A percentile compares a stretch with the other conserved stretches of the same genome.
Conservation (phyloP, 805 yeast genomes). For the Lipomyces sp. region DNA sequence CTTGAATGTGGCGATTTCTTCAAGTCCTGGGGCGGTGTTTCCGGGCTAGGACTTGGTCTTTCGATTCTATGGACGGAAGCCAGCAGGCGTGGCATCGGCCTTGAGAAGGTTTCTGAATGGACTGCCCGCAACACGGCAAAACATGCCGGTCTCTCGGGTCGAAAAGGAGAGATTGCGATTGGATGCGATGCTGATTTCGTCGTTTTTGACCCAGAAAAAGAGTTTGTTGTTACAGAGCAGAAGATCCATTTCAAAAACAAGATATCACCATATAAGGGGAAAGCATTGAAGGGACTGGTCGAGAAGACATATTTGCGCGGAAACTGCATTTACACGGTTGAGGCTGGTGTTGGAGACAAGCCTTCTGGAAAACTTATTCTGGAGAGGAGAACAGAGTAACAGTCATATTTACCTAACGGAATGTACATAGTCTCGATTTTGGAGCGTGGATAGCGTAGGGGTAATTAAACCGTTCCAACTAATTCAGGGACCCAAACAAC, state of each 20-base stretch:
- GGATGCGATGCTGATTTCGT: constrained; percentile 91
- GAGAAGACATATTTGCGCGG: constrained; percentile 80
- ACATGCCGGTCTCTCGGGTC: constrained; percentile 76
- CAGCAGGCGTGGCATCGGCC: constrained; percentile 52
- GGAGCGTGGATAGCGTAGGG: too few species aligned
- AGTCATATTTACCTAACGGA: too few species aligned
- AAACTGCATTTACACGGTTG: constrained; percentile 57
- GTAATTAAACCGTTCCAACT: too few species aligned
- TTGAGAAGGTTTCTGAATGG: constrained; percentile 76
- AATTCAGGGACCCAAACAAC: too few species aligned
- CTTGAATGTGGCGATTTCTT: constrained; percentile 84
- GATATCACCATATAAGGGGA: constrained; percentile 83
- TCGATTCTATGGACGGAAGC: constrained; percentile 80
- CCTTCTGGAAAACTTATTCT: constrained; percentile 35
- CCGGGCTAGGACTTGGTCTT: constrained; percentile 90
- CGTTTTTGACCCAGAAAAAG: constrained; percentile 67
- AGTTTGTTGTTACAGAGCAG: constrained; percentile 53
- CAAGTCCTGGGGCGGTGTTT: constrained; percentile 95
- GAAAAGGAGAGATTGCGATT: constrained; percentile 70
- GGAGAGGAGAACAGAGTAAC: constrained; percentile 18
- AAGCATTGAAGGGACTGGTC: constrained; percentile 69
- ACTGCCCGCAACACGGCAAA: constrained; percentile 80
- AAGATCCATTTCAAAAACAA: constrained; percentile 77
- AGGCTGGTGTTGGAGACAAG: constrained; percentile 26
- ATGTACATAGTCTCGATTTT: background rate